Evolutionary conservation across 2,329 filamentous ascomycete species (phyloP).

Genomic region (Fusarium foetens): DNA sequence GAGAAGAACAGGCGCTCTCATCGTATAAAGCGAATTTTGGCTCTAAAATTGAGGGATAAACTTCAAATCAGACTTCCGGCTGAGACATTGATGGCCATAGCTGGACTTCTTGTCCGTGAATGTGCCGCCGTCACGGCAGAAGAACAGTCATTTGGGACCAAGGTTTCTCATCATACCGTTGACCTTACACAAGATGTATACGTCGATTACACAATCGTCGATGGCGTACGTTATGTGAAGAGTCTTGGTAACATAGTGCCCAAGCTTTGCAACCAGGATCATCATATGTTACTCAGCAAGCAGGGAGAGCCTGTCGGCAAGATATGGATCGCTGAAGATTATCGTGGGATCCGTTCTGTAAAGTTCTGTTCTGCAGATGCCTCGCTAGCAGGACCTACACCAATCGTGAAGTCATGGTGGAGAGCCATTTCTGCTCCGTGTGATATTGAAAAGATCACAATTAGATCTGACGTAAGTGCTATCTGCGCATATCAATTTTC

Average conservation of each 20-base stretch:
- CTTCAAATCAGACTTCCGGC: constrained; percentile 13
- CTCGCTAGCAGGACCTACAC: constrained; percentile 4
- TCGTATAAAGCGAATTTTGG: background rate
- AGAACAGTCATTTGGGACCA: background rate
- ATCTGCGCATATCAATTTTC: fast-evolving
- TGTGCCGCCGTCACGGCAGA: constrained; percentile 16
- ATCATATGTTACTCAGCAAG: background rate
- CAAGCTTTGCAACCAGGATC: background rate
- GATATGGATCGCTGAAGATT: constrained; percentile 27
- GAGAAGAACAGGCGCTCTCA: background rate
- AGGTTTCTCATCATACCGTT: background rate
- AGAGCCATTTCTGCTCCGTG: constrained; percentile 2
- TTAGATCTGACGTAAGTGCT: constrained; percentile 5
- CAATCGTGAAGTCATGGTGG: constrained; percentile 21
- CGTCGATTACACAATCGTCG: background rate
- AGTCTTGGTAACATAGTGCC: background rate
- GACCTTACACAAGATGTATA: constrained; percentile 10
- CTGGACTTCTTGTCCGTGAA: constrained; percentile 23
- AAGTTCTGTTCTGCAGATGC: constrained; percentile 3
- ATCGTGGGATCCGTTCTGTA: constrained; percentile 20
- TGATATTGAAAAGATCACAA: background rate
- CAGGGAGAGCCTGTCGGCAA: background rate
- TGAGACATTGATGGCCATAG: constrained; percentile 14
- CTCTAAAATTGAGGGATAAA: background rate
- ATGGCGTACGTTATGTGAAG: constrained; percentile 22